Percentiles rank a stretch among this genome's conserved stretches.
These are phyloP conservation scores for Moesziomyces sp. DNA, from an alignment of 1,284 basidiomycete genomes.

Conservation along the genomic window DNA sequence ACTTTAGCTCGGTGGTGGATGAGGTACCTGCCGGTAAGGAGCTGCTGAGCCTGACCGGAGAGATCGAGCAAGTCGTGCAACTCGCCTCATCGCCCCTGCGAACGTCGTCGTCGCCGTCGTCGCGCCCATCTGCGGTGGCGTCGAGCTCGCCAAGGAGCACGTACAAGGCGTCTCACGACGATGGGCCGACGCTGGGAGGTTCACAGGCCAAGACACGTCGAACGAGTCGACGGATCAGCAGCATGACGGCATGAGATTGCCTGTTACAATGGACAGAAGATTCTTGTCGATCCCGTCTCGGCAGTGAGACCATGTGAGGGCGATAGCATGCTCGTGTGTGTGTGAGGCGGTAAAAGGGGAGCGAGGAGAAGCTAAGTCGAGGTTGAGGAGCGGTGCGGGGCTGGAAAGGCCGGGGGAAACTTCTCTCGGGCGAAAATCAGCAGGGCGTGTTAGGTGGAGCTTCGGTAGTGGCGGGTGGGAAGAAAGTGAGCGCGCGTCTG, in stretches of 20 bases:
- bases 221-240: slow-evolving; percentile 29
- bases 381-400: no score
- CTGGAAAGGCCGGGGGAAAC: no score
- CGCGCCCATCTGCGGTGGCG: slow-evolving; percentile 12
- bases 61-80: slow-evolving; percentile 17
- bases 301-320: no score
- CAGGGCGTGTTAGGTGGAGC: no score
- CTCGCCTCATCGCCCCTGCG: slow-evolving; percentile 11
- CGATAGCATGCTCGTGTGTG: no score
- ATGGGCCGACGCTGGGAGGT: not conserved
- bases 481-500: no score
- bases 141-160: slow-evolving; percentile 20
- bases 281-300: no score
- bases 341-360: no score
- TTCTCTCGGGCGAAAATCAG: no score
- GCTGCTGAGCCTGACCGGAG: slow-evolving; percentile 15
- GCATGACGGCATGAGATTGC: slow-evolving; percentile 14
- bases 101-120: slow-evolving; percentile 3
- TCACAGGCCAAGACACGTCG: slow-evolving; percentile 18
- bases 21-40: slow-evolving; percentile 11
- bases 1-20: slow-evolving; percentile 19
- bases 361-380: no score
- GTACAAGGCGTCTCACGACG: slow-evolving; percentile 14
- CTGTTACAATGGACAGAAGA: no score
- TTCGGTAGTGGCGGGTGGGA: no score